Conservation (phyloP, 495 filamentous ascomycete genomes). For the Elasticomyces elasticus region DNA sequence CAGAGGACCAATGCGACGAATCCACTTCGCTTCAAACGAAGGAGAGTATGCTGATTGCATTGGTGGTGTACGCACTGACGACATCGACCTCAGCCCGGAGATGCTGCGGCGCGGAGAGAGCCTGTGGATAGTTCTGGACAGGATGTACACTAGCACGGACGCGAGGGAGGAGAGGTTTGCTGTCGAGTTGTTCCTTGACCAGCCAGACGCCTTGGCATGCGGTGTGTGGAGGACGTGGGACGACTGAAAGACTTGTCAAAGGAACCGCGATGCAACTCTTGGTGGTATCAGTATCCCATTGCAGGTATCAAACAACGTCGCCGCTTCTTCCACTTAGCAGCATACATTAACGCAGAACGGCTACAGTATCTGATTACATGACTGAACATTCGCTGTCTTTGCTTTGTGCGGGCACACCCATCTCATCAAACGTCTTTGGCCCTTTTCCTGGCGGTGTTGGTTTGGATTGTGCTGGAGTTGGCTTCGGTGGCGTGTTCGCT, state of each 20-base stretch:
- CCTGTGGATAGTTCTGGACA: constrained; percentile 71
- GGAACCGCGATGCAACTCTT: too few relatives aligned
- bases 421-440: constrained; percentile 94
- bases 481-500: neutral
- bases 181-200: constrained; percentile 29
- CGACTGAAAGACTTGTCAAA: constrained; percentile 19
- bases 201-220: constrained; percentile 19
- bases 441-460: constrained; percentile 55
- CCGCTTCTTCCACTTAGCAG: too few relatives aligned
- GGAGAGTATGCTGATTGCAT: constrained; percentile 61
- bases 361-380: too few relatives aligned
- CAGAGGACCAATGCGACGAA: constrained; percentile 53
- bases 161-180: constrained; percentile 27
- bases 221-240: constrained; percentile 31
- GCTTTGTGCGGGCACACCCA: constrained; percentile 79
- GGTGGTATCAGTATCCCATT: too few relatives aligned
- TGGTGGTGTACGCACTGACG: constrained; percentile 57
- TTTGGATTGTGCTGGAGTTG: neutral
- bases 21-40: constrained; percentile 44
- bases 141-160: constrained; percentile 28
- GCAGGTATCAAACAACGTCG: too few relatives aligned
- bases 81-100: constrained; percentile 58
- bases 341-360: too few relatives aligned
- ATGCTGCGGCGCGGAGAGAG: constrained; percentile 39
- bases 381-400: constrained; percentile 76